These are phyloP conservation scores for Berkeleyomyces rouxiae DNA, from an alignment of 2,329 filamentous ascomycete genomes.

Conservation along the genomic window DNA sequence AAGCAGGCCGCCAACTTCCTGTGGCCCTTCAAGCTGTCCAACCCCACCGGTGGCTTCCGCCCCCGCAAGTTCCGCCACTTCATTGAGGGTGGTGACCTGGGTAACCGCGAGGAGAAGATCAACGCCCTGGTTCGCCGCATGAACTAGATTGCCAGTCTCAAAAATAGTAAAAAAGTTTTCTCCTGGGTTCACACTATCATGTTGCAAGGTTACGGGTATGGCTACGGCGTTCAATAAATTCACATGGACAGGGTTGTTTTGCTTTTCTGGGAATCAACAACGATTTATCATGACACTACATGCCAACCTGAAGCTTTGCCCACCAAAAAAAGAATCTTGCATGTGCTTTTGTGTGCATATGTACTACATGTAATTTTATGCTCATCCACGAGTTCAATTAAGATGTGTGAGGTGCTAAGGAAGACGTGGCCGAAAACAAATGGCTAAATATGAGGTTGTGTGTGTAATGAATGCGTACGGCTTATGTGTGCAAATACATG, in stretches of 20 bases:
- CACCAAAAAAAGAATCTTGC: not conserved
- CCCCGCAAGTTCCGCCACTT: slow-evolving; percentile 98
- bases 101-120: slow-evolving; percentile 98
- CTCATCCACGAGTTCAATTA: not conserved
- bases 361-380: not conserved
- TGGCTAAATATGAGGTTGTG: not conserved
- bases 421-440: not conserved
- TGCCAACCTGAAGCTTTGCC: not conserved
- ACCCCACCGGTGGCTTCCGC: slow-evolving; percentile 93
- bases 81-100: slow-evolving; percentile 94
- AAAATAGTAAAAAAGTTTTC: slow-evolving; percentile 19
- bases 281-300: slow-evolving; percentile 7
- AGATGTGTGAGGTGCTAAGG: not conserved
- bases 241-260: slow-evolving; percentile 14
- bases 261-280: slow-evolving; percentile 12
- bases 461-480: not conserved
- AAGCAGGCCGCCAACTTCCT: slow-evolving; percentile 99
- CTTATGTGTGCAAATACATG: not conserved
- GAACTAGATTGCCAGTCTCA: slow-evolving; percentile 50
- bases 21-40: slow-evolving; percentile 99
- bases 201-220: slow-evolving; percentile 17
- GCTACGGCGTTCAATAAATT: slow-evolving; percentile 17
- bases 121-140: slow-evolving; percentile 92
- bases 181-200: slow-evolving; percentile 14
- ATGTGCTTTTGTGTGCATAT: not conserved